Evolutionary conservation across 768 basidiomycete genomes (phyloP), one percentile per base, ranked within the genome.

Genomic region (Termitomyces sp.): DNA sequence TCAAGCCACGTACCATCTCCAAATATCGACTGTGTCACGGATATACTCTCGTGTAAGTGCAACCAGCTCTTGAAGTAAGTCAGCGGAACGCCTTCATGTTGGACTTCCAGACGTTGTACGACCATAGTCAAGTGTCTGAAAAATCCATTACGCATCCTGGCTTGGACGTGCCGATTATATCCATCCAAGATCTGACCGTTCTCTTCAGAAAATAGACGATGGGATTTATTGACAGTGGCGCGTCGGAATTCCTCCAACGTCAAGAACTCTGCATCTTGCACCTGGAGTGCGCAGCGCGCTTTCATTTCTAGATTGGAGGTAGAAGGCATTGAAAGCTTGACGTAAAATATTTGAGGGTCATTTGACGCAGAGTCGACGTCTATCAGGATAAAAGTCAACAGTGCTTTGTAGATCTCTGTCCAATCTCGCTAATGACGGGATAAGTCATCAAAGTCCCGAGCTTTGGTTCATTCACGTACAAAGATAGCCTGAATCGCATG

Each of bases 11-110:
- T 20, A 12, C 47, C 41, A 36, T 55, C 54, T 30, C 44, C 23
- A 8, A 56, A 23, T 20, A 23, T 36, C 5, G 47, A 7, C 10
- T 23, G 23, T 5, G 41, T 28, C 48, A n/a, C 5, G 20, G 16
- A 12, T 12, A 36, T 38, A 28, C 33, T 38, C 16, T 56, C 49
- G 13, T 60, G 41, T n/a, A 43, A 43, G 9, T 43, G 41, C 41
- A 50, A 50, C 59, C 59, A 60, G 35, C 54, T 60, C 40, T 55
- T 60, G n/a, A 50, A 60, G 35, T 55, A 60, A 36, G 47, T 28
- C 40, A 55, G 20, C 20, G 41, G 36, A 5, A 50, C 53, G n/a
- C 59, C 59, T 28, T 50, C 54, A 23, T 60, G 59, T 13, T 35
- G 30, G 10, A 56, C 54, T 55, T 60, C 54, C 54, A 60, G 41